Percentiles rank a stretch among this genome's conserved stretches.
Evolutionary conservation across 2,329 filamentous ascomycete genomes (phyloP).

Genomic region (Fusarium sp.): DNA sequence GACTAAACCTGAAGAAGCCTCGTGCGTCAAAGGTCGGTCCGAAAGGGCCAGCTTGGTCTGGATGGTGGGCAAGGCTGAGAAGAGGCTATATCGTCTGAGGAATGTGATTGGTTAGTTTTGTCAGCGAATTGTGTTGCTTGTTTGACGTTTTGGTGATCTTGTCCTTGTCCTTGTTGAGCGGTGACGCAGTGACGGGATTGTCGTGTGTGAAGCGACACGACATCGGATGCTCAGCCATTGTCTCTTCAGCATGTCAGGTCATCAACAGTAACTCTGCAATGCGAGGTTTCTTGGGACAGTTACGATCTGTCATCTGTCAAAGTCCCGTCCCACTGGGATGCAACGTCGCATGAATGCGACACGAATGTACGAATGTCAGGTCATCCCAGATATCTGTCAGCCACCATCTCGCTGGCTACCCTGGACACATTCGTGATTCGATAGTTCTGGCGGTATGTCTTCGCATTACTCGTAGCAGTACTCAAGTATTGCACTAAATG

Average conservation of each 20-base stretch:
- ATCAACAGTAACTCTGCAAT: neutral
- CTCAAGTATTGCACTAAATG: neutral
- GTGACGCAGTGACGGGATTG: constrained; percentile 4
- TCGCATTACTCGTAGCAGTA: neutral
- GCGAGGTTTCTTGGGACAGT: constrained; percentile 3
- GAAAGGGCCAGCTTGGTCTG: constrained; percentile 41
- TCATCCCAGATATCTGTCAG: constrained; percentile 1
- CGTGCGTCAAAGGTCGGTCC: constrained; percentile 37
- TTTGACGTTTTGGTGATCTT: neutral
- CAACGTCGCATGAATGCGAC: constrained; percentile 27
- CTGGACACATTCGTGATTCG: neutral
- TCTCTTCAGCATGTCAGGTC: constrained; percentile 8
- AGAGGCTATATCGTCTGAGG: neutral
- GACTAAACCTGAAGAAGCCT: constrained; percentile 33
- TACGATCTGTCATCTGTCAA: constrained; percentile 24
- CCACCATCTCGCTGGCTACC: constrained; percentile 1
- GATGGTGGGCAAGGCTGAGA: constrained; percentile 37
- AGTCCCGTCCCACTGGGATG: constrained; percentile 20
- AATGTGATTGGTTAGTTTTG: neutral
- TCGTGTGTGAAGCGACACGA: neutral
- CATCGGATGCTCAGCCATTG: neutral
- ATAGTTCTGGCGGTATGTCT: neutral
- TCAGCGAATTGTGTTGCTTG: neutral
- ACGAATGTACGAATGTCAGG: constrained; percentile 24
- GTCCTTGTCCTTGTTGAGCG: constrained; percentile 1